Evolutionary conservation across 2,329 filamentous ascomycete genomes (phyloP).

Genomic region (Kalaharituber pfeilii): DNA sequence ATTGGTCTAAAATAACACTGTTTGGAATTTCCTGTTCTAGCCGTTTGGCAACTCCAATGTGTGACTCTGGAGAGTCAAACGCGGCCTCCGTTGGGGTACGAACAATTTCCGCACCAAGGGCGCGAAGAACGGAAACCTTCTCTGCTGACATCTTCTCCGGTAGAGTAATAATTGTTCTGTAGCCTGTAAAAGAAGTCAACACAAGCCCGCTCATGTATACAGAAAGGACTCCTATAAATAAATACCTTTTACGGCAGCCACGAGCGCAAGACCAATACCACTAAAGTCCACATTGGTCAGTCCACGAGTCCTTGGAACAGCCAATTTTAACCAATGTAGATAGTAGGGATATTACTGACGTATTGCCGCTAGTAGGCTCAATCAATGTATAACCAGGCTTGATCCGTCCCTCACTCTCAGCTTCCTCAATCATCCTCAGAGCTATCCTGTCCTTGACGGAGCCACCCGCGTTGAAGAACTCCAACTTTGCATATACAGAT

Average conservation of each 20-base stretch:
- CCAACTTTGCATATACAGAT: conserved; percentile 77
- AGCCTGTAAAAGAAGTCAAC: conserved; percentile 82
- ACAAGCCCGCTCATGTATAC: too few species aligned
- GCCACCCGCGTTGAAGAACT: conserved; percentile 85
- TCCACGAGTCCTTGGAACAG: too few species aligned
- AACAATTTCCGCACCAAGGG: conserved; percentile 91
- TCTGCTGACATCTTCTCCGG: conserved; percentile 99
- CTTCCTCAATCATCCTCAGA: conserved; percentile 90
- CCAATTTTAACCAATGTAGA: background rate
- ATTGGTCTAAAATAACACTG: conserved; percentile 93
- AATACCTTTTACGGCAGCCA: conserved; percentile 31
- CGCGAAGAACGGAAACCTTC: conserved; percentile 87
- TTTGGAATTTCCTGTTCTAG: conserved; percentile 93
- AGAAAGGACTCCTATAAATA: conserved; percentile 39
- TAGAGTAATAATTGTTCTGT: conserved; percentile 95
- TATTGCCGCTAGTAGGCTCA: conserved; percentile 95
- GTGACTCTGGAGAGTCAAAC: conserved; percentile 84
- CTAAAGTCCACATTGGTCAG: background rate
- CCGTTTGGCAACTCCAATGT: conserved; percentile 83
- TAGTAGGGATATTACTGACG: conserved; percentile 32
- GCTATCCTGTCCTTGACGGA: conserved; percentile 93
- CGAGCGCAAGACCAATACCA: conserved; percentile 71
- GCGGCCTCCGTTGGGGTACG: conserved; percentile 91
- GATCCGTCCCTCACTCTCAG: conserved; percentile 77
- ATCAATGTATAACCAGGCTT: conserved; percentile 95